These are phyloP conservation scores for Rachicladosporium sp. DNA, from an alignment of 2,329 filamentous ascomycete genomes.

Conservation along the genomic window DNA sequence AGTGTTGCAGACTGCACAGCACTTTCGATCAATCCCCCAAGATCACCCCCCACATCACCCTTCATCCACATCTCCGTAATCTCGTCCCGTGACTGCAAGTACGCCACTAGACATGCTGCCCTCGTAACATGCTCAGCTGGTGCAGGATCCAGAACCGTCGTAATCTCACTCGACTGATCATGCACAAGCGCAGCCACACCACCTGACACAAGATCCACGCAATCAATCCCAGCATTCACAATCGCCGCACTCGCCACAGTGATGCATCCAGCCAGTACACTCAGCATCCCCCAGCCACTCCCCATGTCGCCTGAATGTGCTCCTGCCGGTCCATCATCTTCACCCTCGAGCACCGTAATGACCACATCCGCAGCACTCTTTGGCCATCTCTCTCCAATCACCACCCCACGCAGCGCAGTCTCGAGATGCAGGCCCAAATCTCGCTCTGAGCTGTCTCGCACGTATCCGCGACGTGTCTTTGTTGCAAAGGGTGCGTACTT, in stretches of 20 bases:
- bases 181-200: conserved; percentile 72
- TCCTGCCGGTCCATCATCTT: conserved; percentile 60
- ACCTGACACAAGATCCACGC: conserved; percentile 80
- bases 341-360: conserved; percentile 83
- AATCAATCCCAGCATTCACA: conserved; percentile 90
- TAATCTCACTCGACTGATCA: conserved; percentile 12
- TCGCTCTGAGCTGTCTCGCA: conserved; percentile 73
- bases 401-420: conserved; percentile 73
- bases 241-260: conserved; percentile 88
- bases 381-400: conserved; percentile 93
- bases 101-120: conserved; percentile 81
- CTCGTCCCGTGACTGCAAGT: conserved; percentile 76
- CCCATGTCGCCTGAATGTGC: no score
- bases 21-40: conserved; percentile 47
- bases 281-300: conserved; percentile 68
- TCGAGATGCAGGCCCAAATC: conserved; percentile 87
- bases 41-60: conserved; percentile 44
- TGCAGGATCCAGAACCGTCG: conserved; percentile 65
- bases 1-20: conserved; percentile 51
- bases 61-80: conserved; percentile 93
- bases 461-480: conserved; percentile 66
- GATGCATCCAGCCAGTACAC: conserved; percentile 79
- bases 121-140: conserved; percentile 69
- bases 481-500: conserved; percentile 96
- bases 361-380: conserved; percentile 96